phyloP scores from a whole-genome alignment of 139 green algal genomes.

The Monoraphidium neglectum region DNA sequence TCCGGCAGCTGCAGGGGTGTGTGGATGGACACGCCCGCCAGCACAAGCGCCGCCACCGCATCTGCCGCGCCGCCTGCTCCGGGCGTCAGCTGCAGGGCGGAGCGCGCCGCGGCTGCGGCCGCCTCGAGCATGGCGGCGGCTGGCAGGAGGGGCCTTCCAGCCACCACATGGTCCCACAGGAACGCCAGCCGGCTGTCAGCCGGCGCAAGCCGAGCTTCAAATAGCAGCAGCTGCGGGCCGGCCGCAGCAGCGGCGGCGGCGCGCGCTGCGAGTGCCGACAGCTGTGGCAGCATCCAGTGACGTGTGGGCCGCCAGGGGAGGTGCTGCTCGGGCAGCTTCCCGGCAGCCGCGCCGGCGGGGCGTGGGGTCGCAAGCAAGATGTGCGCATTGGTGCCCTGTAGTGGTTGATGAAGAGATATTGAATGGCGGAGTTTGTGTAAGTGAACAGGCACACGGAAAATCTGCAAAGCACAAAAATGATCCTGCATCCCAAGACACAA shows the following conservation, averaged over 20 bases:
- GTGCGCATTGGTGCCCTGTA: constrained; percentile 77
- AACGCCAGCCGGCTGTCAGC: constrained; percentile 22
- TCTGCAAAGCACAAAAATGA: too few species aligned
- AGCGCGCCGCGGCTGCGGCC: background rate
- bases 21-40: too few species aligned
- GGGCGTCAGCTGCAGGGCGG: background rate
- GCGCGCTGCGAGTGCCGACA: background rate
- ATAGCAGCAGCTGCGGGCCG: background rate
- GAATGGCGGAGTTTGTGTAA: too few species aligned
- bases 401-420: too few species aligned
- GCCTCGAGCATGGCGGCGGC: constrained; percentile 69
- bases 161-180: constrained; percentile 68
- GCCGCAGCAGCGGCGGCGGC: background rate
- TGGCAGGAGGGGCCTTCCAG: constrained; percentile 50
- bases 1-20: too few species aligned
- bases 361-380: constrained; percentile 48
- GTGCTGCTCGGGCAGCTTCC: too few species aligned
- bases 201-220: constrained; percentile 19
- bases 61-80: background rate
- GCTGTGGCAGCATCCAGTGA: constrained; percentile 7
- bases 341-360: too few species aligned
- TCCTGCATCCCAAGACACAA: background rate
- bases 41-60: constrained; percentile 21
- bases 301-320: constrained; percentile 4
- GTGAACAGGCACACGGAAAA: too few species aligned